Evolutionary conservation across 441 rosid species (phyloP), one percentile per base, ranked within the genome.

Genomic region (Arabidopsis lyrata): DNA sequence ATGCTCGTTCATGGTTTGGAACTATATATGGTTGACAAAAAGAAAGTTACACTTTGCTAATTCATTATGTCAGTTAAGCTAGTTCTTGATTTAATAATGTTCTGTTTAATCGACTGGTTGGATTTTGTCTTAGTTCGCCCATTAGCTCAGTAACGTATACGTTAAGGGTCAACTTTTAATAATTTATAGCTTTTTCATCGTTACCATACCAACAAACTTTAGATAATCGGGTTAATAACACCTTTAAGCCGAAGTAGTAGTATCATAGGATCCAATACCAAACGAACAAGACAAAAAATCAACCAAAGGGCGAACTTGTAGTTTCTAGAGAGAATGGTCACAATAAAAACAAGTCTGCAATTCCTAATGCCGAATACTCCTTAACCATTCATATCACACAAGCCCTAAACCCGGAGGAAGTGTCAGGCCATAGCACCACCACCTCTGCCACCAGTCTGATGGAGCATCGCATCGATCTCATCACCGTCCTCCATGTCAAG

Each of bases 401-500:
- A 63, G 14, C 53, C 69, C 42, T 60, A 67, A 68, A 61, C 31
- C 11, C 34, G 47, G 47, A 31, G 12, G 41, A 16, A 54, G 8
- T 27, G 27, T 55, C 71, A 69, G 29, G 70, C 60, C 70, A 34
- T 3, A 31, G 16, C 61, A 34, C 48, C 45, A 11, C 55, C 60
- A 11, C 15, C 9, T 66, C 72, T 86, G 0, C 63, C 63, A 60
- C 93, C 93, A 29, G 93, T 88, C 81, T 86, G 93, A 77, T 88
- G 93, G 22, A 88, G 88, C 93, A 88, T 88, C 0, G 93, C 91
- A 50, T 88, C 93, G 3, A 88, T 86, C 79, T 88, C 93, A 74
- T 88, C 93, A 16, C 91, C 93, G 16, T 88, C 91, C 72, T 88
- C 93, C 93, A 88, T 88, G 38, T 88, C 93, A 20, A 88, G 89